Evolutionary conservation across 108 stramenopile genomes (phyloP).

Genomic region (Cyclotella choctawhatcheeana): DNA sequence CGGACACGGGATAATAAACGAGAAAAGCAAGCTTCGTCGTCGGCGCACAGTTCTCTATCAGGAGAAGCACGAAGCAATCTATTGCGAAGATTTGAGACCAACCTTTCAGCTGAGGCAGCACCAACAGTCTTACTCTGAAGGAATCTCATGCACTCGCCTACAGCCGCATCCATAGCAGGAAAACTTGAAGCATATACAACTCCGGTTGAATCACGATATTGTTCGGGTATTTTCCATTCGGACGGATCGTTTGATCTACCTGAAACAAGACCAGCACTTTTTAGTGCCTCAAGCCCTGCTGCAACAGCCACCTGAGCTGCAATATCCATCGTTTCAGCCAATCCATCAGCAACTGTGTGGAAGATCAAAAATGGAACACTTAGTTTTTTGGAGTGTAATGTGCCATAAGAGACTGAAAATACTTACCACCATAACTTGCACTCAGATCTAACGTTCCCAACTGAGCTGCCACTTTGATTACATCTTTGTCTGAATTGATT

Average conservation of each 20-base stretch:
- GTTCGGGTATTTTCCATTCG: slow-evolving; percentile 91
- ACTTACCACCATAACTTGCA: slow-evolving; percentile 85
- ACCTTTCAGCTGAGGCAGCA: slow-evolving; percentile 73
- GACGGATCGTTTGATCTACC: slow-evolving; percentile 75
- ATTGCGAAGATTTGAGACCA: slow-evolving; percentile 80
- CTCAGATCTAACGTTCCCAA: slow-evolving; percentile 84
- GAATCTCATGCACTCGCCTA: slow-evolving; percentile 95
- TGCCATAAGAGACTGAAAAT: too few species aligned
- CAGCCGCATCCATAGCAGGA: slow-evolving; percentile 97
- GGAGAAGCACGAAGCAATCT: slow-evolving; percentile 78
- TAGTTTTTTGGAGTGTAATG: too few species aligned
- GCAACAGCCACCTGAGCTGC: slow-evolving; percentile 96
- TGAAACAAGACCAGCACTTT: slow-evolving; percentile 90
- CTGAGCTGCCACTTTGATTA: slow-evolving; percentile 90
- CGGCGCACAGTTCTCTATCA: slow-evolving; percentile 72
- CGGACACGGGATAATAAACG: slow-evolving; percentile 68
- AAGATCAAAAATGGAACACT: too few species aligned
- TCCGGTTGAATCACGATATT: slow-evolving; percentile 92
- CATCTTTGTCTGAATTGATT: slow-evolving; percentile 62
- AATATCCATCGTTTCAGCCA: slow-evolving; percentile 96
- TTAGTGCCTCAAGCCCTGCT: slow-evolving; percentile 94
- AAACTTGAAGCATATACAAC: slow-evolving; percentile 96
- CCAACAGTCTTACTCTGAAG: slow-evolving; percentile 88
- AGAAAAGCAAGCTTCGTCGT: slow-evolving; percentile 89
- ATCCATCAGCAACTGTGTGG: slow-evolving; percentile 80